Percentiles rank a stretch among this genome's conserved stretches.
These are phyloP conservation scores for Sphaceloma murrayae DNA, from an alignment of 2,329 filamentous ascomycete species.

Conservation along the genomic window DNA sequence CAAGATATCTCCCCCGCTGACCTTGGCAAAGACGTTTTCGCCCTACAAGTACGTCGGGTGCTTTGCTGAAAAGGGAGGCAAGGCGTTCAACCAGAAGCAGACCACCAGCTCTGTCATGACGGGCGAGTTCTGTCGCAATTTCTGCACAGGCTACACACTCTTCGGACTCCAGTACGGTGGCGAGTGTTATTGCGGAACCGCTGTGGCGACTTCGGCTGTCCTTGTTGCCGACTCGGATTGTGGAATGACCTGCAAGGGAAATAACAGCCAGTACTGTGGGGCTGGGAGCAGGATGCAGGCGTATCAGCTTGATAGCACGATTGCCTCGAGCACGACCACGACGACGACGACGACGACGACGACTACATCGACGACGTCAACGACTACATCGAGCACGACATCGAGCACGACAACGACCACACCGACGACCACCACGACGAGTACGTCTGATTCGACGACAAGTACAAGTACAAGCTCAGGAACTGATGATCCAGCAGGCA, in stretches of 20 bases:
- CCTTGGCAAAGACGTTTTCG: slow-evolving; percentile 23
- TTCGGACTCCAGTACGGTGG: slow-evolving; percentile 32
- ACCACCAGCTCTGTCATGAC: slow-evolving; percentile 28
- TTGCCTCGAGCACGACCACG: not conserved
- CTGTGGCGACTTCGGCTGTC: slow-evolving; percentile 16
- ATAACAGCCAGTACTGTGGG: slow-evolving; percentile 14
- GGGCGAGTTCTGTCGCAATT: slow-evolving; percentile 31
- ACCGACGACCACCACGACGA: not conserved
- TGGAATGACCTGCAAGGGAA: slow-evolving; percentile 11
- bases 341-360: not conserved
- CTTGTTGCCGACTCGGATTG: slow-evolving; percentile 4
- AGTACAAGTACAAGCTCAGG: no score
- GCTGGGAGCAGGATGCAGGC: slow-evolving; percentile 7
- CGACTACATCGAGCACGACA: not conserved
- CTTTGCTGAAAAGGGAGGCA: slow-evolving; percentile 24
- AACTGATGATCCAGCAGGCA: no score
- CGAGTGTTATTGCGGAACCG: slow-evolving; percentile 32
- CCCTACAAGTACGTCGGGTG: slow-evolving; percentile 22
- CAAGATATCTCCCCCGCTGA: slow-evolving; percentile 20
- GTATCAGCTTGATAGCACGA: not conserved
- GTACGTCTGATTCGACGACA: not conserved
- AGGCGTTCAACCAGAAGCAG: slow-evolving; percentile 22
- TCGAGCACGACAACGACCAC: not conserved
- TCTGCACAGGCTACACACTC: slow-evolving; percentile 27
- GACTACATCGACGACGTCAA: not conserved